Conservation (phyloP, 495 filamentous ascomycete genomes). For the Copromyces sp. region DNA sequence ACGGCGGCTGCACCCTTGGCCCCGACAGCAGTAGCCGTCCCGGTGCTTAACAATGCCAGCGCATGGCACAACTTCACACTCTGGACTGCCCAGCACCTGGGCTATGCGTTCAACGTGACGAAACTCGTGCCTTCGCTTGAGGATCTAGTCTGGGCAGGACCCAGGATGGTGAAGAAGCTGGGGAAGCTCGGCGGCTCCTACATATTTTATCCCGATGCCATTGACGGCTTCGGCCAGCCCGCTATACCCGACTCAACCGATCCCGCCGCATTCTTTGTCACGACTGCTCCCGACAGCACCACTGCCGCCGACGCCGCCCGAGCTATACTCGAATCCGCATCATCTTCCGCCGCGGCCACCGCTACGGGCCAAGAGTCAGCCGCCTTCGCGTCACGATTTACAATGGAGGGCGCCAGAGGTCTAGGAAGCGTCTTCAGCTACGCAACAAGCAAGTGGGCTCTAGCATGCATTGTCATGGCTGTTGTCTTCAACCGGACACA, state of each 20-base stretch:
- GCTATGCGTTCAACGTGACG: slow-evolving; percentile 31
- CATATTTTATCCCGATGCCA: slow-evolving; percentile 48
- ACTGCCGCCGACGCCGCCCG: slow-evolving; percentile 13
- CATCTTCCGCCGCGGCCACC: slow-evolving; percentile 16
- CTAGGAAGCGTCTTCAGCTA: slow-evolving; percentile 88
- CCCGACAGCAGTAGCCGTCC: slow-evolving; percentile 1
- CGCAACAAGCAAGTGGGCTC: slow-evolving; percentile 85
- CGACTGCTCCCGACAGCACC: slow-evolving; percentile 11
- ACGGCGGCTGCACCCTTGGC: slow-evolving; percentile 9
- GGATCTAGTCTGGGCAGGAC: slow-evolving; percentile 50
- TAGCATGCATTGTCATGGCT: slow-evolving; percentile 74
- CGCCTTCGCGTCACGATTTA: slow-evolving; percentile 35
- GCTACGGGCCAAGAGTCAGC: slow-evolving; percentile 27
- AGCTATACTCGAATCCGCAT: slow-evolving; percentile 19
- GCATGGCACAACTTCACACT: slow-evolving; percentile 38
- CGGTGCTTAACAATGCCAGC: slow-evolving; percentile 27
- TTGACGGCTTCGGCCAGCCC: slow-evolving; percentile 52
- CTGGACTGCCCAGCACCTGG: slow-evolving; percentile 34
- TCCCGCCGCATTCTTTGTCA: slow-evolving; percentile 22
- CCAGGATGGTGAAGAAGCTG: slow-evolving; percentile 53
- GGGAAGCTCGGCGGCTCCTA: slow-evolving; percentile 47
- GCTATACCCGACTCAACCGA: slow-evolving; percentile 49
- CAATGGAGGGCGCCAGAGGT: slow-evolving; percentile 41
- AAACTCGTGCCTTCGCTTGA: slow-evolving; percentile 36
- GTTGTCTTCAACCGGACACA: slow-evolving; percentile 84